phyloP scores from a whole-genome alignment of 495 filamentous ascomycete genomes.

The Podospora pseudocomata region DNA sequence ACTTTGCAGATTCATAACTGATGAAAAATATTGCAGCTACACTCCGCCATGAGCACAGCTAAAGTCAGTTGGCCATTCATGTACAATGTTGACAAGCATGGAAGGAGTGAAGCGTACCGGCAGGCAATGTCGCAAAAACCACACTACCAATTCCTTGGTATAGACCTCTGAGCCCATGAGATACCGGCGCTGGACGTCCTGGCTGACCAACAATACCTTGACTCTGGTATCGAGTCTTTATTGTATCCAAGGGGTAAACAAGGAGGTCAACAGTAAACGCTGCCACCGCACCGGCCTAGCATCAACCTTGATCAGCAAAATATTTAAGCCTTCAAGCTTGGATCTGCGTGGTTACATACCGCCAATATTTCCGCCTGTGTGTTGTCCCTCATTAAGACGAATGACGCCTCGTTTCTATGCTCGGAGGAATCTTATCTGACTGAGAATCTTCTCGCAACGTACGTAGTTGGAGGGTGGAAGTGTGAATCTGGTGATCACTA shows the following conservation, averaged over 20 bases:
- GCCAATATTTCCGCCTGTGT: background rate
- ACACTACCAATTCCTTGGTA: slow-evolving; percentile 90
- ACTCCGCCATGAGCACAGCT: background rate
- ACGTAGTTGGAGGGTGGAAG: too few relatives aligned
- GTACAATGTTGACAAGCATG: background rate
- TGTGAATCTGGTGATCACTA: too few relatives aligned
- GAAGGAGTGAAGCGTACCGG: slow-evolving; percentile 50
- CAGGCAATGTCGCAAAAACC: slow-evolving; percentile 80
- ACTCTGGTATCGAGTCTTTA: slow-evolving; percentile 82
- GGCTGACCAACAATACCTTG: slow-evolving; percentile 56
- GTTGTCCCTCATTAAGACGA: background rate
- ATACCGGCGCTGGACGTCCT: slow-evolving; percentile 45
- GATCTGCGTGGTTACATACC: background rate
- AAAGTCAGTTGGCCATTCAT: background rate
- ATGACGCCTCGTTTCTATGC: background rate
- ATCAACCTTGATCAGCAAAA: background rate
- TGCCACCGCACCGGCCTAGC: slow-evolving; percentile 73
- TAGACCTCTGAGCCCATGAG: slow-evolving; percentile 64
- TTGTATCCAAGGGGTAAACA: slow-evolving; percentile 78
- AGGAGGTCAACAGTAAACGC: slow-evolving; percentile 77
- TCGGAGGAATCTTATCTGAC: background rate
- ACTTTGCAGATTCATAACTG: slow-evolving; percentile 75
- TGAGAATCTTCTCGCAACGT: too few relatives aligned
- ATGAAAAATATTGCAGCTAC: slow-evolving; percentile 85
- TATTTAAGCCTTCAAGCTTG: background rate